Percentiles rank a stretch among this genome's conserved stretches.
Evolutionary conservation across 495 filamentous ascomycete genomes (phyloP).

Genomic region (Bryoglossum gracile): DNA sequence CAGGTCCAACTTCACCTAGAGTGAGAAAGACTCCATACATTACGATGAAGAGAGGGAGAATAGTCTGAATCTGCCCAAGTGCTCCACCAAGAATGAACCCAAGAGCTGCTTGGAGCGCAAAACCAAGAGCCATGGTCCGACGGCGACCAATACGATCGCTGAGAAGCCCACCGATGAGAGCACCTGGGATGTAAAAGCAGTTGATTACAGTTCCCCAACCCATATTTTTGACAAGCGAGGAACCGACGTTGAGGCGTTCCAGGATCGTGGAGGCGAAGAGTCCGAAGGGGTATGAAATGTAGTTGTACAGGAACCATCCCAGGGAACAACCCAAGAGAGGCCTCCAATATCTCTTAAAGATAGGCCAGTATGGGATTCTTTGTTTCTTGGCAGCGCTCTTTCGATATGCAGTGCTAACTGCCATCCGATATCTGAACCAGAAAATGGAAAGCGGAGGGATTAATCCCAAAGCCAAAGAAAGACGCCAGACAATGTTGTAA

Average conservation of each 20-base stretch:
- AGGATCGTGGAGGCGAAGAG: constrained; percentile 32
- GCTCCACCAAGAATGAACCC: constrained; percentile 43
- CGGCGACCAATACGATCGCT: constrained; percentile 42
- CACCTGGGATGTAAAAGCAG: constrained; percentile 42
- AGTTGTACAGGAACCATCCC: constrained; percentile 40
- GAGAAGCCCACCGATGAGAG: constrained; percentile 37
- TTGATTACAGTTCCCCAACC: constrained; percentile 41
- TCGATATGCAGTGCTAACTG: constrained; percentile 40
- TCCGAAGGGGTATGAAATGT: constrained; percentile 33
- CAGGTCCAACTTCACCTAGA: constrained; percentile 42
- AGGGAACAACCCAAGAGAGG: constrained; percentile 30
- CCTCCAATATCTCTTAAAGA: constrained; percentile 34
- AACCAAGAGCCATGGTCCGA: constrained; percentile 39
- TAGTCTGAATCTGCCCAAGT: constrained; percentile 32
- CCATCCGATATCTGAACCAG: constrained; percentile 44
- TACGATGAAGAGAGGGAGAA: constrained; percentile 42
- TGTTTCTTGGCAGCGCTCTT: constrained; percentile 37
- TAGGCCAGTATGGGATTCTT: constrained; percentile 21
- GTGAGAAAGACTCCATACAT: constrained; percentile 44
- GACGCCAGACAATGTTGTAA: constrained; percentile 34
- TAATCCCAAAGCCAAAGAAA: constrained; percentile 36
- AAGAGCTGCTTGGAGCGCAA: constrained; percentile 33
- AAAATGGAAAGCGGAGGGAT: constrained; percentile 43
- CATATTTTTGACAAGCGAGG: constrained; percentile 37
- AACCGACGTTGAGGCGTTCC: constrained; percentile 26